Evolutionary conservation across 495 filamentous ascomycete species (phyloP).

Genomic region (Astrothelium subdiscretum): DNA sequence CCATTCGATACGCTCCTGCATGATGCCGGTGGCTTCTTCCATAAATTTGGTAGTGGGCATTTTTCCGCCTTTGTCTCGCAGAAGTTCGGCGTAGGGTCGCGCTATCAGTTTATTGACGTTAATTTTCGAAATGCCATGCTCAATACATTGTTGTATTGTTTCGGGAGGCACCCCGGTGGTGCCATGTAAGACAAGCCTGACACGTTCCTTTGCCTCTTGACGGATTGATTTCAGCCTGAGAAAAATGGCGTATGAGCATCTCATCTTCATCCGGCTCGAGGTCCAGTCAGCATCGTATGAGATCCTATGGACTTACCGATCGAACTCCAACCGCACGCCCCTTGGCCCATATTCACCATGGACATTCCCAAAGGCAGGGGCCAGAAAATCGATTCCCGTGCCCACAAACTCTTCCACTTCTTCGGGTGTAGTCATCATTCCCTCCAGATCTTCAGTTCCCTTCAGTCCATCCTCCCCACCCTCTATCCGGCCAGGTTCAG

Average conservation of each 20-base stretch:
- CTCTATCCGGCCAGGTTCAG: constrained; percentile 68
- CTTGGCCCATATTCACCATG: constrained; percentile 68
- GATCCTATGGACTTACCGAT: constrained; percentile 16
- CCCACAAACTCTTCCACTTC: constrained; percentile 61
- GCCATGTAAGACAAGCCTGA: constrained; percentile 27
- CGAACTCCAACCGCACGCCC: constrained; percentile 61
- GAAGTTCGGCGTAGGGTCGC: constrained; percentile 51
- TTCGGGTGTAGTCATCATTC: constrained; percentile 58
- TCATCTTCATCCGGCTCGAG: background rate
- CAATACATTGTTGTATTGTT: constrained; percentile 57
- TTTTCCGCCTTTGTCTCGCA: constrained; percentile 55
- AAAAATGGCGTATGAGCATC: background rate
- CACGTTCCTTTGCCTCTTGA: background rate
- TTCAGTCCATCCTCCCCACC: constrained; percentile 72
- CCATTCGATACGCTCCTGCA: constrained; percentile 64
- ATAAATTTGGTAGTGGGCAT: constrained; percentile 54
- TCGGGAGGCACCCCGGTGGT: constrained; percentile 60
- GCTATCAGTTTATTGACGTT: constrained; percentile 80
- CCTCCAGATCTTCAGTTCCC: constrained; percentile 63
- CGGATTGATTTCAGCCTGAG: constrained; percentile 9
- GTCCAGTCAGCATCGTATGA: too few relatives aligned
- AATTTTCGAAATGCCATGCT: constrained; percentile 58
- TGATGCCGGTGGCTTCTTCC: constrained; percentile 57
- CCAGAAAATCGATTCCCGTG: constrained; percentile 69
- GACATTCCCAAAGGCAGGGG: constrained; percentile 73